phyloP scores from a whole-genome alignment of 805 yeast species.

The Saturnispora zaruensis region DNA sequence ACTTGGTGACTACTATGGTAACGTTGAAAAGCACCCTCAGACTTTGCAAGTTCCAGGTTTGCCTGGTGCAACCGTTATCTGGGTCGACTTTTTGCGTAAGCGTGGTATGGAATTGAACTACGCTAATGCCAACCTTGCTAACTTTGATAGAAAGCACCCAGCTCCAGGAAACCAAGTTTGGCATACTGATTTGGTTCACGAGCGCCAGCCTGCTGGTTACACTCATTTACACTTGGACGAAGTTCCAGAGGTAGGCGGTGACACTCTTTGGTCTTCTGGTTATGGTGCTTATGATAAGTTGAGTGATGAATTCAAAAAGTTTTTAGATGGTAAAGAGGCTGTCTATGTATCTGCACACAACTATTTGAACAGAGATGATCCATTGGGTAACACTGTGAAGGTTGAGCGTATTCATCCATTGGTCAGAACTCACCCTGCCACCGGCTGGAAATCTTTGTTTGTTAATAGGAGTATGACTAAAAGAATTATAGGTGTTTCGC shows the following conservation, averaged over 20 bases:
- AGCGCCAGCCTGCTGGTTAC: slow-evolving; percentile 46
- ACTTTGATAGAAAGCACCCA: slow-evolving; percentile 12
- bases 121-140: slow-evolving; percentile 14
- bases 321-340: background rate
- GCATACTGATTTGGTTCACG: slow-evolving; percentile 47
- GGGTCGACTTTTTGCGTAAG: slow-evolving; percentile 23
- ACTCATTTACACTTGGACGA: slow-evolving; percentile 46
- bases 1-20: slow-evolving; percentile 34
- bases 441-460: background rate
- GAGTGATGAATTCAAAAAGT: background rate
- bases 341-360: slow-evolving; percentile 32
- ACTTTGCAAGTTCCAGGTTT: slow-evolving; percentile 29
- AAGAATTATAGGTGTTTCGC: slow-evolving; percentile 38
- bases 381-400: slow-evolving; percentile 36
- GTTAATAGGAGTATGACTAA: background rate
- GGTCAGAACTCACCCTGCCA: background rate
- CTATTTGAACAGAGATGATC: slow-evolving; percentile 33
- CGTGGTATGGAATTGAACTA: slow-evolving; percentile 17
- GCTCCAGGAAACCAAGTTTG: slow-evolving; percentile 26
- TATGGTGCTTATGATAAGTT: slow-evolving; percentile 37
- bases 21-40: slow-evolving; percentile 33
- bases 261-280: slow-evolving; percentile 46
- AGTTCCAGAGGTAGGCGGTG: slow-evolving; percentile 44
- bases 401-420: slow-evolving; percentile 25
- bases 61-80: slow-evolving; percentile 26